Evolutionary conservation across 768 basidiomycete species (phyloP).

Genomic region (Phallus indusiatus): DNA sequence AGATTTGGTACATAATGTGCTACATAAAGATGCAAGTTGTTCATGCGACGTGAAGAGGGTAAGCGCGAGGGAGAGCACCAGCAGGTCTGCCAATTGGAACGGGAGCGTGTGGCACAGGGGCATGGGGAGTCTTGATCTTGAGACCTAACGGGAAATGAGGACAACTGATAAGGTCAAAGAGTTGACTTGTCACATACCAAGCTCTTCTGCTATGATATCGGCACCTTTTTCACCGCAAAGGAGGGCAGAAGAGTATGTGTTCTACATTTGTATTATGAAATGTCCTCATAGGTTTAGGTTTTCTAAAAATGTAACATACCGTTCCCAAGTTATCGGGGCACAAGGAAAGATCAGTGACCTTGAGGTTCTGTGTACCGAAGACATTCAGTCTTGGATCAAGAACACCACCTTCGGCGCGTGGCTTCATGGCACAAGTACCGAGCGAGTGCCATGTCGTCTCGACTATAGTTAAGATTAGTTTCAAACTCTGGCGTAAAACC

Average conservation of each 20-base stretch:
- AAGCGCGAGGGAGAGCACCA: conserved; percentile 2
- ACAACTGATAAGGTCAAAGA: neutral
- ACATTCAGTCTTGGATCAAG: conserved; percentile 13
- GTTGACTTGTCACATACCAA: conserved; percentile 32
- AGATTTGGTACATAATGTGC: too few species aligned
- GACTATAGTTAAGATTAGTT: conserved; percentile 38
- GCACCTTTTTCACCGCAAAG: conserved; percentile 65
- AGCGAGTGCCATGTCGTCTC: conserved; percentile 74
- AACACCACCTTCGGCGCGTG: conserved; percentile 10
- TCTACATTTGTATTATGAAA: neutral
- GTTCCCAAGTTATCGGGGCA: conserved; percentile 42
- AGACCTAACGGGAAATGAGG: conserved; percentile 33
- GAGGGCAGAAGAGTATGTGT: conserved; percentile 52
- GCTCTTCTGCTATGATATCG: conserved; percentile 48
- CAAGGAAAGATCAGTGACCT: conserved; percentile 60
- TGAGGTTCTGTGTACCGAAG: conserved; percentile 46
- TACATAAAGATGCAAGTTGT: too few species aligned
- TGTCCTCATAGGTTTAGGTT: neutral
- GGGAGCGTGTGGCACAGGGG: conserved; percentile 62
- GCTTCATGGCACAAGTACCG: conserved; percentile 26
- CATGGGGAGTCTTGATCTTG: conserved; percentile 53
- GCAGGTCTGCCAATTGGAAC: conserved; percentile 25
- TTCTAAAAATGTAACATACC: neutral
- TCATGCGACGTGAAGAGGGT: too few species aligned
- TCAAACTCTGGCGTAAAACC: neutral